Base-by-base conservation (phyloP, 306 rosid genomes). In the Fragaria nilgerrensis region DNA sequence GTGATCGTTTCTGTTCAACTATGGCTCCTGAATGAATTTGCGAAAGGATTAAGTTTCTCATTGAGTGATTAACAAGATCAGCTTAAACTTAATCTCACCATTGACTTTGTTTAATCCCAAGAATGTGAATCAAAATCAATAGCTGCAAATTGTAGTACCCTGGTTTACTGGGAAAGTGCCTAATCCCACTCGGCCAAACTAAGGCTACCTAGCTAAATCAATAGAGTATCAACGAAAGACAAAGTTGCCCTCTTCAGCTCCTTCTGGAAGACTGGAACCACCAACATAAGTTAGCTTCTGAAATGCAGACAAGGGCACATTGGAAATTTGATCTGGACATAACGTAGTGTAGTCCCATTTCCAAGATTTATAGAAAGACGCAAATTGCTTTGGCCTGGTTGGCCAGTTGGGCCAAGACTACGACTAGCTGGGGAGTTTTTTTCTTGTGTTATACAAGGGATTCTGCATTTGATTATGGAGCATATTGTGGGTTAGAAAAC, bases 401-500 rank as follows among this genome's bases (percentile, higher is more conserved):
- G 58, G 74, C n/a, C 15, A 12, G 56, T 45, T 70, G 17, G 61
- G 61, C 58, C 58, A 14, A 22, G 25, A 70, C 74, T 12, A 7
- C 1, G 25, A 68, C 55, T 48, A 23, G 32, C 61, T 20, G 8
- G 61, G 43, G 58, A 23, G 41, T 25, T 23, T 29, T 48, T 7
- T 70, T n/a, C 5, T 55, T 23, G 15, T 56, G 29, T 56, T 23
- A 23, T 22, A 4, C 1, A 22, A 15, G 43, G 70, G 16, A 7
- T 70, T 5, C 11, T 48, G 55, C 61, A 48, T 70, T 37, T 37
- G 25, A 70, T 70, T 17, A 27, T 50, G 62, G 61, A 44, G 55
- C 53, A 29, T 17, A 49, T 49, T 55, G 75, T 19, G 75, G 70
- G 61, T 43, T 43, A 48, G n/a, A 29, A 71, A 71, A 71, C 62